Percentiles rank a stretch among this genome's conserved stretches.
Conservation (phyloP, 164 flowering plant genomes). For the Akebia trifoliata region DNA sequence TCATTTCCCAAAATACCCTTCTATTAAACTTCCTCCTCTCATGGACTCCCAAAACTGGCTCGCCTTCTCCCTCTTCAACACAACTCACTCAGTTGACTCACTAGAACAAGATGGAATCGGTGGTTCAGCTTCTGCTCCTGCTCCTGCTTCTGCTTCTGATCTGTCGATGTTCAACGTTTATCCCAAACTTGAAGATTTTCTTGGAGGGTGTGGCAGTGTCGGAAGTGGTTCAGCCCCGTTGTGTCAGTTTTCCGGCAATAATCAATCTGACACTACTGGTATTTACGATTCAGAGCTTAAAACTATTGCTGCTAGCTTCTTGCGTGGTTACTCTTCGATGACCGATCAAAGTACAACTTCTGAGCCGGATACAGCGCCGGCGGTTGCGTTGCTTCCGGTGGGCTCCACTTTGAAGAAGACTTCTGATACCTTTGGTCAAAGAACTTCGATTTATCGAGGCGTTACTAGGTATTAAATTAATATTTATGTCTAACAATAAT, state of each 20-base stretch:
- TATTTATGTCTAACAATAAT: background rate
- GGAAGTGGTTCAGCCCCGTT: background rate
- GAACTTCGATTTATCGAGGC: constrained; percentile 79
- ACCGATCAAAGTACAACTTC: background rate
- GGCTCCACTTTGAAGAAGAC: constrained; percentile 35
- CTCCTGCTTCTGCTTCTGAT: constrained; percentile 17
- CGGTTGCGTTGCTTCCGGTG: constrained; percentile 22
- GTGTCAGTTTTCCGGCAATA: constrained; percentile 16
- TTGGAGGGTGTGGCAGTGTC: constrained; percentile 30
- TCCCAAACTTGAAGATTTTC: constrained; percentile 70
- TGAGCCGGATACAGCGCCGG: background rate
- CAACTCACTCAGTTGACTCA: background rate
- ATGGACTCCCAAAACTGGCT: constrained; percentile 44
- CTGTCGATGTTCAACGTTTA: constrained; percentile 29
- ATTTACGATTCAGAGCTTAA: constrained; percentile 57
- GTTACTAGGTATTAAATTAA: constrained; percentile 48
- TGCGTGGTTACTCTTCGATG: constrained; percentile 29
- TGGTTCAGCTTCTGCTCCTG: background rate
- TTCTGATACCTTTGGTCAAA: constrained; percentile 67
- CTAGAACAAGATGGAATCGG: constrained; percentile 3
- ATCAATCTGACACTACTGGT: constrained; percentile 10
- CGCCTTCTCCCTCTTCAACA: constrained; percentile 41
- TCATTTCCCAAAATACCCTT: constrained; percentile 31
- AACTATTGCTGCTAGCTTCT: constrained; percentile 49
- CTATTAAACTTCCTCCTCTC: constrained; percentile 14